These are phyloP conservation scores for Kodamaea arcana DNA, from an alignment of 1,139 yeast genomes.

Conservation along the genomic window DNA sequence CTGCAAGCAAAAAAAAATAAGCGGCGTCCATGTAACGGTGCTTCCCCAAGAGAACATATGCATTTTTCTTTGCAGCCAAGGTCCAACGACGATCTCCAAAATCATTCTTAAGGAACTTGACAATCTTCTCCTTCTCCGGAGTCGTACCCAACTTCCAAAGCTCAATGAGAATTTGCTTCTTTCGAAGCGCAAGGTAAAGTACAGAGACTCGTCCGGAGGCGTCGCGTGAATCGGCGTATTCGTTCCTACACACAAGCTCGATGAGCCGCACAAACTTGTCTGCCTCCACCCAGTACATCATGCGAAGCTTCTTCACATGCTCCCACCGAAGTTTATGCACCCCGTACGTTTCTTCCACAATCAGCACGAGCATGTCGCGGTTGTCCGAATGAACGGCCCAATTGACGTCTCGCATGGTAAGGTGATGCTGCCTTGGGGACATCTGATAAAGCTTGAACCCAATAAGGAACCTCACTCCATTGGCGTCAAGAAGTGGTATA, in stretches of 20 bases:
- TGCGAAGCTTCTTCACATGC: slow-evolving; percentile 55
- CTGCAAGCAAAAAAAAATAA: slow-evolving; percentile 81
- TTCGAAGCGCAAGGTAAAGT: slow-evolving; percentile 71
- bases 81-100: slow-evolving; percentile 73
- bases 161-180: slow-evolving; percentile 72
- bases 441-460: slow-evolving; percentile 68
- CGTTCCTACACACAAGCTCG: slow-evolving; percentile 69
- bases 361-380: slow-evolving; percentile 58
- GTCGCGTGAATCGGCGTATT: slow-evolving; percentile 58
- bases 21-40: slow-evolving; percentile 89
- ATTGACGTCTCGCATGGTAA: slow-evolving; percentile 75
- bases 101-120: slow-evolving; percentile 72
- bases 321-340: slow-evolving; percentile 54
- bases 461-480: slow-evolving; percentile 67
- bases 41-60: slow-evolving; percentile 83
- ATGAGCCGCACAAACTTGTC: slow-evolving; percentile 45
- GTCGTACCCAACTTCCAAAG: slow-evolving; percentile 82
- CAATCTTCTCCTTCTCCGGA: slow-evolving; percentile 77
- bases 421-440: slow-evolving; percentile 34
- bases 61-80: slow-evolving; percentile 87
- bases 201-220: slow-evolving; percentile 71
- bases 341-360: slow-evolving; percentile 45
- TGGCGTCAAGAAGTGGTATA: slow-evolving; percentile 55
- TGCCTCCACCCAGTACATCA: slow-evolving; percentile 71
- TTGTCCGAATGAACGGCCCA: slow-evolving; percentile 89